A percentile compares a stretch with the other conserved stretches of the same genome.
Conservation (phyloP, 768 basidiomycete genomes). For the Macrolepiota dolichaula region DNA sequence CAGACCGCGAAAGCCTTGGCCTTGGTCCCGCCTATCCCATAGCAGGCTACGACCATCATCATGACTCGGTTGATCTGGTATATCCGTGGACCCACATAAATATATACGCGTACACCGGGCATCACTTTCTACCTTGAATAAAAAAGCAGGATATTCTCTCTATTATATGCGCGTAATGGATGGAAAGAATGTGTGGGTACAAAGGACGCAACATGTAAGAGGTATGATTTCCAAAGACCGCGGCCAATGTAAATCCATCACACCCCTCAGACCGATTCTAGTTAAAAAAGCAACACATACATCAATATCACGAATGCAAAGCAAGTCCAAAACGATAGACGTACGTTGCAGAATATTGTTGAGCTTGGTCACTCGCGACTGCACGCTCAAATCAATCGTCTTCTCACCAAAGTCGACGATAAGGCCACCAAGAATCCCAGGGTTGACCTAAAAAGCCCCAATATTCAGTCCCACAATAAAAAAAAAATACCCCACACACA, state of each 20-base stretch:
- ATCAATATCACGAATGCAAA: not conserved
- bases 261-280: slow-evolving; percentile 11
- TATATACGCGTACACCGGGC: not conserved
- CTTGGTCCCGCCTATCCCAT: no score
- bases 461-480: no score
- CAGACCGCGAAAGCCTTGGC: no score
- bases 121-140: not conserved
- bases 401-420: slow-evolving; percentile 98
- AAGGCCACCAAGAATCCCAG: slow-evolving; percentile 86
- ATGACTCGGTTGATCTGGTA: not conserved
- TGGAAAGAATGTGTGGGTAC: slow-evolving; percentile 7
- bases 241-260: not conserved
- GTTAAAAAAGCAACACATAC: not conserved
- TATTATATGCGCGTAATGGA: slow-evolving; percentile 7
- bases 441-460: slow-evolving; percentile 71
- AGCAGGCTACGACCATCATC: no score
- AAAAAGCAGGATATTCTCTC: slow-evolving; percentile 7
- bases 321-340: slow-evolving; percentile 24
- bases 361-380: slow-evolving; percentile 91
- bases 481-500: not conserved
- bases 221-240: slow-evolving; percentile 1
- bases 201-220: slow-evolving; percentile 1
- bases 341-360: slow-evolving; percentile 83
- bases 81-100: not conserved
- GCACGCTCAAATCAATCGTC: slow-evolving; percentile 94